A percentile compares a stretch with the other conserved stretches of the same genome.
Evolutionary conservation across 106 monocot genomes (phyloP).

Genomic region (Cymbidium sinense): DNA sequence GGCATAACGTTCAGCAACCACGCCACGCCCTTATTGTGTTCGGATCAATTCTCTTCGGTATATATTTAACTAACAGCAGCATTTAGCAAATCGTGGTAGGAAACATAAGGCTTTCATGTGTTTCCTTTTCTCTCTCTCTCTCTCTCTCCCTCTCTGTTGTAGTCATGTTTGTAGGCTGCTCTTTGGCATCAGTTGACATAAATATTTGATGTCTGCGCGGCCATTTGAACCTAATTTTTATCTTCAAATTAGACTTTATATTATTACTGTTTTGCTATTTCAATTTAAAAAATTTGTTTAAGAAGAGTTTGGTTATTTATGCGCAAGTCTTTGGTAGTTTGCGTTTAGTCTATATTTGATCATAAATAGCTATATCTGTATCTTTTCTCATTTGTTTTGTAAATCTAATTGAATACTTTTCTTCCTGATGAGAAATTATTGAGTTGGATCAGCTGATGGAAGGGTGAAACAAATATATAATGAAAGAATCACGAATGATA

Average conservation of each 20-base stretch:
- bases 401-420: no score
- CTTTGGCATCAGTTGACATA: background rate
- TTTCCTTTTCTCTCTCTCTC: background rate
- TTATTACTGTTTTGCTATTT: background rate
- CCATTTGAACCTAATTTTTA: background rate
- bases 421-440: no score
- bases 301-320: no score
- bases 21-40: background rate
- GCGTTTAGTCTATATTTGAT: no score
- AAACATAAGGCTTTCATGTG: background rate
- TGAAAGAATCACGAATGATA: no score
- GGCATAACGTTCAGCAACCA: background rate
- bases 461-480: no score
- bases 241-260: background rate
- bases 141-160: background rate
- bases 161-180: background rate
- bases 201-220: slow-evolving; percentile 2
- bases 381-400: no score
- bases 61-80: background rate
- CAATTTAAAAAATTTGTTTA: no score
- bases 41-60: background rate
- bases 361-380: no score
- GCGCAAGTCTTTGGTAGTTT: no score
- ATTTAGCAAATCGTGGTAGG: background rate
- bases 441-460: no score